These are phyloP conservation scores for Lichtheimia corymbifera DNA, from an alignment of 371 early-diverging fungal genomes.

Conservation along the genomic window DNA sequence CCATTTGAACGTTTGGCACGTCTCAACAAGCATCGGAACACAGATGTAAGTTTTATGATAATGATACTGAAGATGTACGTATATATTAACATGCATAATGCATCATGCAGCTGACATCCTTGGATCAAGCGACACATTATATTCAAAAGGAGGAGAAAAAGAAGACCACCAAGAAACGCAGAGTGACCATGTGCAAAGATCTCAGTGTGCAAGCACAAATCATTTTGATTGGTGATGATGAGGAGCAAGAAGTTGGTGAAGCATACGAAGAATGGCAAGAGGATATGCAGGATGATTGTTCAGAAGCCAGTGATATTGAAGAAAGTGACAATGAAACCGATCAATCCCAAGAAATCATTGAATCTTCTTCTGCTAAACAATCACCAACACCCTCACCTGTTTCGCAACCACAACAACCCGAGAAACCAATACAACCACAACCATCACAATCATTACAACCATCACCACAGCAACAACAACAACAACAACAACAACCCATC, in stretches of 20 bases:
- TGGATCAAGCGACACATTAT: conserved; percentile 32
- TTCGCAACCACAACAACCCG: conserved; percentile 4
- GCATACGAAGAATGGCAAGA: conserved; percentile 40
- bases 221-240: conserved; percentile 29
- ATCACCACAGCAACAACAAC: background rate
- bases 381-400: background rate
- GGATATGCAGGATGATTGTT: conserved; percentile 28
- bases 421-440: background rate
- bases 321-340: conserved; percentile 3
- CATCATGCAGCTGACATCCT: conserved; percentile 32
- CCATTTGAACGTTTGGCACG: conserved; percentile 89
- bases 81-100: background rate
- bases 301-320: conserved; percentile 5
- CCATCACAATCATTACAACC: background rate
- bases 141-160: conserved; percentile 10
- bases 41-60: conserved; percentile 39
- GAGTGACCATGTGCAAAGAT: conserved; percentile 23
- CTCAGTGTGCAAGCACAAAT: conserved; percentile 25
- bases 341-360: background rate
- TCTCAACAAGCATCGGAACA: conserved; percentile 85
- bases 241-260: conserved; percentile 28
- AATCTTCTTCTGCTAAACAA: background rate
- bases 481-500: background rate
- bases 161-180: conserved; percentile 8
- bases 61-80: too few species aligned